Base-by-base conservation (phyloP, 1,284 basidiomycete genomes). In the Trametes sp. region DNA sequence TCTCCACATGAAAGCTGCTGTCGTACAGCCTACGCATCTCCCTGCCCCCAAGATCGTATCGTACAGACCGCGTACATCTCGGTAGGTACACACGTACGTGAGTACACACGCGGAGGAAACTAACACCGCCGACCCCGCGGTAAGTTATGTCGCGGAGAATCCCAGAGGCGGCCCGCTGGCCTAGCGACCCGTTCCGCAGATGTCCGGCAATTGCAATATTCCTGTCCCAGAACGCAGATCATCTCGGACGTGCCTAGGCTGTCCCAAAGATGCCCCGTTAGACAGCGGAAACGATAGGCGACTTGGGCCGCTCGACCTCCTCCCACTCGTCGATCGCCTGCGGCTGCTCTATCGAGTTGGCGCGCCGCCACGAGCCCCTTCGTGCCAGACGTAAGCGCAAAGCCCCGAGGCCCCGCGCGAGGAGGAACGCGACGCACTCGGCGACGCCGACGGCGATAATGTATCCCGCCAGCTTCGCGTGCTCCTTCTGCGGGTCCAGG, bases 381-480 rank as follows among this genome's bases (percentile, higher is more conserved):
- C 64, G 65, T 3, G 54, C 52, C 35, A 72, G 57, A 26, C 56
- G 57, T 8, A 55, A 28, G n/a, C 73, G 67, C 13, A 66, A 53
- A 36, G 66, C 55, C 21, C 54, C 58, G 45, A 70, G 56, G 46
- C 53, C 66, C 28, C 66, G 70, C 36, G 68, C 69, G 49, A 74
- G 50, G 29, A 67, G 48, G 64, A 75, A 75, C 9, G 72, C 58
- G 59, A 74, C 16, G 52, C 54, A 54, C 42, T 70, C 69, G 1
- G 62, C 73, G 29, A 66, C 63, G 51, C 61, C 72, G 57, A 75
- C 65, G 31, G 65, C 73, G 35, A 75, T 55, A 59, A 75, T 84
- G 70, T 89, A 86, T 0, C 66, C 83, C 0, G 80, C 83, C 57
- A 86, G 72, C 38, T 71, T 60, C 14, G 61, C 74, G 26, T 72